Evolutionary conservation across 345 rosid genomes (phyloP), one percentile per base, ranked within the genome.

Genomic region (Melastoma malabathricum): DNA sequence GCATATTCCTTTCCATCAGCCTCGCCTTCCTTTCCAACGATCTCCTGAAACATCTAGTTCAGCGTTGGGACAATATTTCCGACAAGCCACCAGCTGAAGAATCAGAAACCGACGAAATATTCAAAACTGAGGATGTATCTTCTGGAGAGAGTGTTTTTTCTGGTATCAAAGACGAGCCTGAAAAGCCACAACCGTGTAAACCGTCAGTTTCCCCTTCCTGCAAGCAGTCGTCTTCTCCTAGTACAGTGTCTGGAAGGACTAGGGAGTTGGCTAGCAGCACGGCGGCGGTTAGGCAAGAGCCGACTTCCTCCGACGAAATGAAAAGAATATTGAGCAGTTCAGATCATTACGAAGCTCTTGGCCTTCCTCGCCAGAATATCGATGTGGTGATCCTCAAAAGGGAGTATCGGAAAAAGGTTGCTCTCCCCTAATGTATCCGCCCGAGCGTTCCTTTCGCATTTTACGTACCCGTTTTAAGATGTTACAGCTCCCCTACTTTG

Each of bases 11-110:
- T 34, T 79, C 97, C 22, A 64, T 79, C 64, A 83, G 83, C 77
- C 89, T 92, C 57, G 81, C 97, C 14, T 92, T 88, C 75, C 58
- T 88, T 53, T 92, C 98, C 16, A 83, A 84, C 57, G 98, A 92
- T 58, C 38, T 74, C 16, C 70, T 84, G n/a, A 79, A 79, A 47
- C 70, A 74, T 61, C 72, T 88, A 66, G 79, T 87, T 56, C 88
- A 73, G 56, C 78, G 81, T 74, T 81, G 87, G 66, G 98, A 92
- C 74, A 79, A 82, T 68, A 55, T 68, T 53, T 77, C 76, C 51
- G 94, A 77, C 47, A 83, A 61, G 23, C 51, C 73, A 22, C 83
- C 60, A 17, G 44, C 47, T n/a, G 88, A 88, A 59, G 94, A 79
- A 72, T 74, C 55, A 55, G 83, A 75, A 58, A 80, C 72, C 65